A percentile compares a stretch with the other conserved stretches of the same genome.
Conservation (phyloP, 2,329 filamentous ascomycete genomes). For the Penicillium brevicompactum region DNA sequence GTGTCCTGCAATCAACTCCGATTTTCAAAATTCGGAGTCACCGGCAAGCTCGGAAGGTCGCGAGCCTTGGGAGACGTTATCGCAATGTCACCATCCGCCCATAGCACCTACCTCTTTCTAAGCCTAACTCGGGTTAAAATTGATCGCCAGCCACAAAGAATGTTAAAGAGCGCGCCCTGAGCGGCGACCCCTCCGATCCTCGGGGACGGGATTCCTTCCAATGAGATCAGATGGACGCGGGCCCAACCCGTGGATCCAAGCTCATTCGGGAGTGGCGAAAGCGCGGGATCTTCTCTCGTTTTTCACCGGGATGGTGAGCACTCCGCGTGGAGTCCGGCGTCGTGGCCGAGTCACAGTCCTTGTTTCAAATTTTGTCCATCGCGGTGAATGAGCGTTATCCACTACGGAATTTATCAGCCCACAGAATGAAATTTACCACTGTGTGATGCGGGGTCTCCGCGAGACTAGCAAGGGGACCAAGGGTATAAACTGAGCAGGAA, state of each 20-base stretch:
- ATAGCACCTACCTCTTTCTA: too few species aligned
- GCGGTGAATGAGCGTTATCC: background rate
- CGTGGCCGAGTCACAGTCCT: slow-evolving; percentile 6
- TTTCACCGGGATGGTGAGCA: background rate
- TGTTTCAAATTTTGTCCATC: background rate
- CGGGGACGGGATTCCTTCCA: slow-evolving; percentile 3
- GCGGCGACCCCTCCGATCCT: background rate
- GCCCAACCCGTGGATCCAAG: background rate
- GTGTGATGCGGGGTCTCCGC: slow-evolving; percentile 21
- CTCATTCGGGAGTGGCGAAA: slow-evolving; percentile 6
- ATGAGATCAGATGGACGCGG: background rate
- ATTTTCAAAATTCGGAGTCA: background rate
- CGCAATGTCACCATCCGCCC: too few species aligned
- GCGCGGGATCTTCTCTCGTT: background rate
- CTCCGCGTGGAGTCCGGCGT: slow-evolving; percentile 11
- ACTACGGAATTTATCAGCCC: background rate
- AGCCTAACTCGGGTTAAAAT: background rate
- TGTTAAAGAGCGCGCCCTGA: background rate
- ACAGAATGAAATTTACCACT: background rate
- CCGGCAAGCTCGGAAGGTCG: background rate
- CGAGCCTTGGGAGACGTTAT: too few species aligned
- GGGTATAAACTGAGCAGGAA: slow-evolving; percentile 6
- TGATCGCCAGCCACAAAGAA: background rate
- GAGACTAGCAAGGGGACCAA: background rate
- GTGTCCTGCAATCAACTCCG: background rate